Evolutionary conservation across 1,284 basidiomycete genomes (phyloP), one percentile per base, ranked within the genome.

Genomic region (Boletus sp.): DNA sequence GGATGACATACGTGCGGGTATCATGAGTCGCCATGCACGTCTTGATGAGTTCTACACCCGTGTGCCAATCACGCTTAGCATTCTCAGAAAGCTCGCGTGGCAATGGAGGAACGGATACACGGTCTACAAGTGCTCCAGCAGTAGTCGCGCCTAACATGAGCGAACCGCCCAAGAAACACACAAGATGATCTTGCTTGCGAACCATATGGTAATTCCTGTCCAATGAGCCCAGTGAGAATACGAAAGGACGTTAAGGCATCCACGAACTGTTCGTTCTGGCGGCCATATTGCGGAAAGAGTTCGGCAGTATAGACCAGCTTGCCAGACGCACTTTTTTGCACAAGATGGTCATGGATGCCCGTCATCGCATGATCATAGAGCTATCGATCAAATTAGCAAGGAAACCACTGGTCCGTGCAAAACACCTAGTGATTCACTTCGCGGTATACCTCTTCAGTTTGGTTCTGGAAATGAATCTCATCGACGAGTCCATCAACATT

Each of bases 141-240:
- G 87, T 88, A 2, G 90, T 91, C 17, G 95, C 91, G 25, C 96
- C 95, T 9, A 98, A 84, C 82, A 98, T 89, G 67, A 98, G 84
- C 3, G 92, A 91, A 8, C 95, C 95, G 38, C 91, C 95, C 50
- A 98, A 78, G 86, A 98, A 98, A 77, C 96, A 98, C 1, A 94
- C 95, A 25, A 98, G 85, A 74, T 98, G 96, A 74, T 98, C 96
- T 78, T 98, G 96, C 76, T 97, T 97, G 19, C 91, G 90, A 2
- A 83, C 79, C 19, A 91, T 78, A 28, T 81, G 80, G 91, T 91
- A 94, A 55, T 78, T 75, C 33, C 90, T 92, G 66, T 43, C 13
- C 53, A 56, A 40, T 4, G 25, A 51, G 17, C 17, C 38, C 28
- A 47, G 55, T 62, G 55, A 66, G 60, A 44, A 64, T 52, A 38